Conservation (phyloP, 192 early-diverging fungal species). For the Chytriomyces confervae region DNA sequence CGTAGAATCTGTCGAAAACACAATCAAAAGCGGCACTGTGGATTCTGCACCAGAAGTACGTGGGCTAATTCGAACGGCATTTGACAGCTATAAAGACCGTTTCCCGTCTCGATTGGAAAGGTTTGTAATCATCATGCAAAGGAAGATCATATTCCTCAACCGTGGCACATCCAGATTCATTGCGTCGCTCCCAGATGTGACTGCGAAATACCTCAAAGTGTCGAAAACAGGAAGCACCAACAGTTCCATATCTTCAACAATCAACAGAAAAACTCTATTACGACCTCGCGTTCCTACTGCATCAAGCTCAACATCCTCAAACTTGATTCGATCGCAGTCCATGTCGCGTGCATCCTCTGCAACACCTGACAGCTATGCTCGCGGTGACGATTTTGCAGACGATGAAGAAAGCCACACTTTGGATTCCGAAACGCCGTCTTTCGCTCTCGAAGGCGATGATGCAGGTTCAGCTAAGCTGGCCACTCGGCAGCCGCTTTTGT, state of each 20-base stretch:
- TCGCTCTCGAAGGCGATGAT: slow-evolving; percentile 7
- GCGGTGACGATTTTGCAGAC: background rate
- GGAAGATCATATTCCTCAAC: slow-evolving; percentile 54
- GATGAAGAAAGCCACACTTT: slow-evolving; percentile 28
- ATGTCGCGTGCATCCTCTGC: slow-evolving; percentile 1
- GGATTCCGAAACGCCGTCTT: slow-evolving; percentile 33
- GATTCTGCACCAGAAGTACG: slow-evolving; percentile 33
- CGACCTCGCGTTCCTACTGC: slow-evolving; percentile 5
- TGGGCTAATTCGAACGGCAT: slow-evolving; percentile 10
- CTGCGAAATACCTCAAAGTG: slow-evolving; percentile 39
- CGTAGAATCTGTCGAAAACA: slow-evolving; percentile 19
- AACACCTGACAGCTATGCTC: slow-evolving; percentile 22
- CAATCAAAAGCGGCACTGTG: slow-evolving; percentile 23
- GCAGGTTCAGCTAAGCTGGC: background rate
- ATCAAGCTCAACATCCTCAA: background rate
- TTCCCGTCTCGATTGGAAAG: slow-evolving; percentile 19
- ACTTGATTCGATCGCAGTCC: background rate
- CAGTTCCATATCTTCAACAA: background rate
- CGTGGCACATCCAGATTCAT: slow-evolving; percentile 36
- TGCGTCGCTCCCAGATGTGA: slow-evolving; percentile 23
- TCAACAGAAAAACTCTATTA: background rate
- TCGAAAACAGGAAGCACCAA: background rate
- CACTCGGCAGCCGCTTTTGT: background rate
- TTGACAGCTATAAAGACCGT: slow-evolving; percentile 20
- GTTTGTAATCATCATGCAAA: slow-evolving; percentile 50